Evolutionary conservation across 2,329 filamentous ascomycete species (phyloP), one percentile per base, ranked within the genome.

Genomic region (Fusarium incarnatum): DNA sequence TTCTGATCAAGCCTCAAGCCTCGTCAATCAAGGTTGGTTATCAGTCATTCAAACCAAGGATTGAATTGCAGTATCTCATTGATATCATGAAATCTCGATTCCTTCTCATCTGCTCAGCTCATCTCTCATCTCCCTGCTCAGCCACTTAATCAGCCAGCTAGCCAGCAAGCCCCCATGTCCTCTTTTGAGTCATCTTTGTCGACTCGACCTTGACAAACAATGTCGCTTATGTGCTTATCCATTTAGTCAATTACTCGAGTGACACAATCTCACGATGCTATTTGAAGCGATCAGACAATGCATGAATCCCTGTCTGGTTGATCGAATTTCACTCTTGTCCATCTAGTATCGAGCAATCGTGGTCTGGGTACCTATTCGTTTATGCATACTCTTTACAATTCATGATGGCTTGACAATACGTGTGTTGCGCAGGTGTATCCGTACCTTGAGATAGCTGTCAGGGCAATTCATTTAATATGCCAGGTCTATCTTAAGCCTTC

Each of bases 1-100:
- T 25, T 57, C n/a, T 42, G 55, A 41, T 64, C 64, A 67, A 60
- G 50, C 55, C 63, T 71, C 64, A 70, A 47, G 65, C 48, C 45
- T 49, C 25, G 23, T 47, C 25, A 32, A 67, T 46, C 63, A 54
- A 61, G 40, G 47, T 66, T 49, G 32, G 37, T 42, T 44, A 66
- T 66, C 48, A 65, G 62, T 47, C 46, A 67, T 67, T 67, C 52
- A 44, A 28, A n/a, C 37, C 23, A 28, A 53, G 49, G 27, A 53
- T 53, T 53, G 23, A 53, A 53, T 53, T 53, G 23, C 34, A n/a
- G 42, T 53, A 53, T 64, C 37, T 49, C 23, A 20, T 57, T 48
- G 48, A 42, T 61, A 46, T 55, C 60, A 62, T 49, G 32, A 62
- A 53, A 46, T 62, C 30, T 27, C 57, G 41, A 62, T 61, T 50